phyloP scores from a whole-genome alignment of 2,329 filamentous ascomycete genomes.

The Karstenula rhodostoma region DNA sequence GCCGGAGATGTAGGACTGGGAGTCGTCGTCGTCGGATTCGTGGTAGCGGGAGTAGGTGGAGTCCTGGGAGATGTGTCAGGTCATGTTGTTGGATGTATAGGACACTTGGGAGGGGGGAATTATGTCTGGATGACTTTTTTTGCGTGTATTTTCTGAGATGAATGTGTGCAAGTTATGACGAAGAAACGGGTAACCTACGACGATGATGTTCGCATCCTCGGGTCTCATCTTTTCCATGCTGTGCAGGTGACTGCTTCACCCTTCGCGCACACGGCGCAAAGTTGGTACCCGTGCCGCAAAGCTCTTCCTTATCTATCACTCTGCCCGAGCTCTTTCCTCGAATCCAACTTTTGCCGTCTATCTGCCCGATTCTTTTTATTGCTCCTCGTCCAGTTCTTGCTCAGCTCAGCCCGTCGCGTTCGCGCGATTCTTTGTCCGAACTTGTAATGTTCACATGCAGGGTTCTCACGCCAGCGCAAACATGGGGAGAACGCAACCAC shows the following conservation, averaged over 20 bases:
- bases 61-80: constrained; percentile 28
- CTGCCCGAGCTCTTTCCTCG: neutral
- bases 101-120: neutral
- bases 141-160: neutral
- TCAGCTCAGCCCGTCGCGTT: neutral
- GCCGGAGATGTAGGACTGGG: constrained; percentile 26
- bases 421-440: constrained; percentile 1
- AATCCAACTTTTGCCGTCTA: neutral
- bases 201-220: constrained; percentile 25
- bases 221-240: constrained; percentile 22
- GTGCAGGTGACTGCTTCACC: too few species aligned
- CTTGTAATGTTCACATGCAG: neutral
- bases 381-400: neutral
- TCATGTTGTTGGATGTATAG: neutral
- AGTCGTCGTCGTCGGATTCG: constrained; percentile 36
- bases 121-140: neutral
- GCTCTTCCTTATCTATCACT: neutral
- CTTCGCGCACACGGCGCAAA: neutral
- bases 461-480: neutral
- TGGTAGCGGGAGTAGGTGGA: constrained; percentile 33
- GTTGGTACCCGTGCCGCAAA: neutral
- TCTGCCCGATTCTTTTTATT: neutral
- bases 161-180: neutral
- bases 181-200: constrained; percentile 23
- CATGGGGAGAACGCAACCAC: neutral